A percentile compares a stretch with the other conserved stretches of the same genome.
phyloP scores from a whole-genome alignment of 345 rosid species.

The Eucalyptus viminalis region DNA sequence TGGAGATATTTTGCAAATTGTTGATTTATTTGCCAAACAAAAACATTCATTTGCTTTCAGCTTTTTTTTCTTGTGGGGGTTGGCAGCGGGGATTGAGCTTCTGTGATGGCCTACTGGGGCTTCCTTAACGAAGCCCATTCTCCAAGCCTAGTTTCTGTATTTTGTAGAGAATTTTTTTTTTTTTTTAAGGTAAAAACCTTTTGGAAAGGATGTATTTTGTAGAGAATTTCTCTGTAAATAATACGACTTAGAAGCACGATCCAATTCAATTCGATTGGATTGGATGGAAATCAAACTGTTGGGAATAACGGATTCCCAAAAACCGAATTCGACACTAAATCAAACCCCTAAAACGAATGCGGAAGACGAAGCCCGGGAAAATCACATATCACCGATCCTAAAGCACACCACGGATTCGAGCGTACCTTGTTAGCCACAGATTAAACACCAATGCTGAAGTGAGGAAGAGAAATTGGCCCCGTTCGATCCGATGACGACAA shows the following conservation, averaged over 20 bases:
- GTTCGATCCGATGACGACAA: too few species aligned
- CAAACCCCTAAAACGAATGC: too few species aligned
- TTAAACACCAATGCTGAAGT: too few species aligned
- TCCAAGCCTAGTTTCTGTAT: background rate
- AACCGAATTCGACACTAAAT: too few species aligned
- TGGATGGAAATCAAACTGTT: background rate
- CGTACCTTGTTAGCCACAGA: too few species aligned
- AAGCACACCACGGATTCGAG: too few species aligned
- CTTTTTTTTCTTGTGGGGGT: too few species aligned
- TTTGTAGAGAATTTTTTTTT: background rate
- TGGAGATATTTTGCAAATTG: background rate
- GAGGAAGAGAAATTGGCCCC: too few species aligned
- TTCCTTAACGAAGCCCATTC: background rate
- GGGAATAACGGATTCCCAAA: too few species aligned
- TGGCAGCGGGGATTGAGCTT: background rate
- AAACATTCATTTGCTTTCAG: background rate
- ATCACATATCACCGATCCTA: too few species aligned
- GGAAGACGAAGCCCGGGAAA: too few species aligned
- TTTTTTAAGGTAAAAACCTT: too few species aligned
- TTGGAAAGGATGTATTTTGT: background rate
- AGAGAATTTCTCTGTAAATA: background rate
- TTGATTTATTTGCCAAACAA: background rate
- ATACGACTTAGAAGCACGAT: background rate
- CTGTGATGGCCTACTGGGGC: background rate
- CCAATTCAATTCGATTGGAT: background rate